Conservation (phyloP, 2,329 filamentous ascomycete genomes). For the Elsinoe fawcettii region DNA sequence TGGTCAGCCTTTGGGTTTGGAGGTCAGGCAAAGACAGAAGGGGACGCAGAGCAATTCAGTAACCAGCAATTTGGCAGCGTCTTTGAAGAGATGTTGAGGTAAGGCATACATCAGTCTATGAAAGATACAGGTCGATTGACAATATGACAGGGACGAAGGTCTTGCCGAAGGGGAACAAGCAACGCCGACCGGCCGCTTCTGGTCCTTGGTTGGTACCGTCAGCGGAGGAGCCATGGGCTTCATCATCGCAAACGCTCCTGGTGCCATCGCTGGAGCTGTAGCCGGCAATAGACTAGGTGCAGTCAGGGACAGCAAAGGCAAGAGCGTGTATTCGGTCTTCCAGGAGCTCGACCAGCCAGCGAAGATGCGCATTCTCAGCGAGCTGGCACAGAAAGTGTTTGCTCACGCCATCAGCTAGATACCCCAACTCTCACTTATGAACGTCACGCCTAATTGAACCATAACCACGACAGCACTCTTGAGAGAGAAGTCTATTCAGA, state of each 20-base stretch:
- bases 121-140: too few species aligned
- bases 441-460: background rate
- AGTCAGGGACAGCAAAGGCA: conserved; percentile 80
- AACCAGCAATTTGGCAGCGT: conserved; percentile 76
- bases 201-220: conserved; percentile 74
- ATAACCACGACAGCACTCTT: conserved; percentile 5
- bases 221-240: conserved; percentile 89
- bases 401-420: conserved; percentile 59
- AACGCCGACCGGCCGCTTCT: conserved; percentile 64
- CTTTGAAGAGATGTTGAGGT: conserved; percentile 46
- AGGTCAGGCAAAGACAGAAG: conserved; percentile 38
- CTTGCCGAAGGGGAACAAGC: conserved; percentile 64
- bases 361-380: conserved; percentile 69
- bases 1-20: conserved; percentile 67
- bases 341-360: conserved; percentile 79
- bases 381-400: conserved; percentile 80
- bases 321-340: conserved; percentile 91
- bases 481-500: background rate
- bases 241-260: conserved; percentile 87
- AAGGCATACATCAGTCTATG: too few species aligned
- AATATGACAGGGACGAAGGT: conserved; percentile 37
- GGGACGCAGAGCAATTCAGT: conserved; percentile 43
- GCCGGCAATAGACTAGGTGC: conserved; percentile 89
- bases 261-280: conserved; percentile 79
- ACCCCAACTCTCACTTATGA: background rate